Conservation (phyloP, 306 rosid species). For the Ochetophila trinervis region DNA sequence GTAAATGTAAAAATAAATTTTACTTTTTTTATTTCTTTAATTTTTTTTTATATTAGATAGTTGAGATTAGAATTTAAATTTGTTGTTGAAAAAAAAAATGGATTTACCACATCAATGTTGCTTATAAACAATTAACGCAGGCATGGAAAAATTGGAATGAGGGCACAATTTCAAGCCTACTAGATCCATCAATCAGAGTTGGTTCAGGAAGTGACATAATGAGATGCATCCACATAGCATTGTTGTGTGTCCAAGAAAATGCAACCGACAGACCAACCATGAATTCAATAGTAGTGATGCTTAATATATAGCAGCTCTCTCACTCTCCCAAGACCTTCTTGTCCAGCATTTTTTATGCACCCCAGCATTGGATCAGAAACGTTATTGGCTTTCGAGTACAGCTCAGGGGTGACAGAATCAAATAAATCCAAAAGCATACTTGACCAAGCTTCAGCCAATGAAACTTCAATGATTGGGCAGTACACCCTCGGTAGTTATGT, state of each 20-base stretch:
- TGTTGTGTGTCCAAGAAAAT: constrained; percentile 31
- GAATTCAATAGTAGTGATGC: constrained; percentile 8
- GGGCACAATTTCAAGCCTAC: background rate
- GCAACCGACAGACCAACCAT: constrained; percentile 20
- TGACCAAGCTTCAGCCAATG: too few species aligned
- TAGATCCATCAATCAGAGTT: background rate
- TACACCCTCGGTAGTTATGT: too few species aligned
- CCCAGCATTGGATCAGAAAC: background rate
- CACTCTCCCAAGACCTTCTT: background rate
- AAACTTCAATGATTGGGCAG: too few species aligned
- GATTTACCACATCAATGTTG: too few species aligned
- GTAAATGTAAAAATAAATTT: too few species aligned
- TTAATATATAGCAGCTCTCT: constrained; percentile 12
- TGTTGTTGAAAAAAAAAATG: too few species aligned
- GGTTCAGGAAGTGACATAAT: constrained; percentile 9
- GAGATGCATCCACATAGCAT: constrained; percentile 31
- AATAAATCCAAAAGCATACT: too few species aligned
- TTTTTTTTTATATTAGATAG: too few species aligned
- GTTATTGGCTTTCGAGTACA: too few species aligned
- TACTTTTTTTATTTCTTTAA: too few species aligned
- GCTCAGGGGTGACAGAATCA: too few species aligned
- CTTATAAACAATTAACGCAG: background rate
- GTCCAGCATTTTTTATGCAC: background rate
- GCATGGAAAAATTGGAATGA: constrained; percentile 31
- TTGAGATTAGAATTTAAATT: too few species aligned